Base-by-base conservation (phyloP, 352 stramenopile species). In the Phytophthora cryptogea region DNA sequence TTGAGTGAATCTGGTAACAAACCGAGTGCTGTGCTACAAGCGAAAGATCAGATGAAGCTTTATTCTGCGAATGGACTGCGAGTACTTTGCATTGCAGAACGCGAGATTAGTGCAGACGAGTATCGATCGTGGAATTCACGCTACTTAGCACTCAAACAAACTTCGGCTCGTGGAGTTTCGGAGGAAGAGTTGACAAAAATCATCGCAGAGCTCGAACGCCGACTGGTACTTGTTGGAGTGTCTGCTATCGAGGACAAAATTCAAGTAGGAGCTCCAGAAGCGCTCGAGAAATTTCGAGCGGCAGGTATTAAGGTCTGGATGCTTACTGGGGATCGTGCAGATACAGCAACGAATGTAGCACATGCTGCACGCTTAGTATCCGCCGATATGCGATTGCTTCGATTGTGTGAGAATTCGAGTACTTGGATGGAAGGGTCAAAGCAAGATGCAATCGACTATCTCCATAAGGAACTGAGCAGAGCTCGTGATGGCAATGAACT, bases 221-320 rank as follows among this genome's bases (percentile, higher is more conserved):
- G 80, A 2, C 58, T 90, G 20, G 75, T 69, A 8, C 54, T 90
- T 4, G 55, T 88, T 2, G 81, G 79, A 3, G 71, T 89, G 6
- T 81, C 72, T 6, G 80, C 68, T 0, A 89, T 90, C 40, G 81
- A 90, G 54, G 81, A 90, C 57, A 83, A 85, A 44, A 80, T 90
- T 26, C 81, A 90, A 55, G 70, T 83, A 9, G 81, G 76, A 0
- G 77, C 62, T 8, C 72, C 81, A 1, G 74, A 88, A 42, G 70
- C 76, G 8, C 60, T 90, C 1, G 72, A 82, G 48, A 86, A 75
- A 20, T 78, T 90, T 23, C 76, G 79, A 20, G 70, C 75, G 5
- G 78, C 82, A 2, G 80, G 82, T 0, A 85, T 91, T 55, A 91
- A 88, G 51, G 72, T 89, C 8, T 91, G 80, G 82, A 89, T 91